Conservation (phyloP, 2,329 filamentous ascomycete genomes). For the Fusarium goolgardi region DNA sequence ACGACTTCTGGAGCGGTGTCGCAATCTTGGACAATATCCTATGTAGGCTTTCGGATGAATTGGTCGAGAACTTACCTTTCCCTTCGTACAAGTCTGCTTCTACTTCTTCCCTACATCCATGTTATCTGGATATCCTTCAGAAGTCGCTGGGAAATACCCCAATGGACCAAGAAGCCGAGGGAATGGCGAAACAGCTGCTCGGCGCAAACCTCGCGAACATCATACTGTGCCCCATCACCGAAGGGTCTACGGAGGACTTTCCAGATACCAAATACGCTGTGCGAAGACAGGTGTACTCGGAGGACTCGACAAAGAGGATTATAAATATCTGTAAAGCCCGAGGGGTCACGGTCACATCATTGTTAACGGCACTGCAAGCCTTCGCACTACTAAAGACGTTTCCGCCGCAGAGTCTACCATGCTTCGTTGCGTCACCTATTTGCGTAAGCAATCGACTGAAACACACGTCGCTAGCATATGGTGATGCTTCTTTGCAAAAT, state of each 20-base stretch:
- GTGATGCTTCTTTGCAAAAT: background rate
- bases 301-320: background rate
- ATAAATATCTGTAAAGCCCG: background rate
- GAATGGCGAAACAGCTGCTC: constrained; percentile 9
- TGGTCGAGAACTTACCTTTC: background rate
- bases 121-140: constrained; percentile 2
- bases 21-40: constrained; percentile 1
- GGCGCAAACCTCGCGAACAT: constrained; percentile 6
- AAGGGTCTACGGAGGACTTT: background rate
- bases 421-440: background rate
- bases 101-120: background rate
- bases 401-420: background rate
- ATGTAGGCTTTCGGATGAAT: background rate
- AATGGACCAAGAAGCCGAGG: background rate
- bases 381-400: constrained; percentile 9
- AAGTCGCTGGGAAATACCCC: background rate
- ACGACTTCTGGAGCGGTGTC: constrained; percentile 11
- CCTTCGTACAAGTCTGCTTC: background rate
- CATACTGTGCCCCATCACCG: constrained; percentile 1
- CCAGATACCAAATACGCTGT: background rate
- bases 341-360: constrained; percentile 2
- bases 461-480: background rate
- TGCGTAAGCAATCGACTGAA: constrained; percentile 12
- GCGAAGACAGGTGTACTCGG: background rate
- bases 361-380: constrained; percentile 1